Conservation (phyloP, 2,329 filamentous ascomycete genomes). For the Venturia aucupariae region DNA sequence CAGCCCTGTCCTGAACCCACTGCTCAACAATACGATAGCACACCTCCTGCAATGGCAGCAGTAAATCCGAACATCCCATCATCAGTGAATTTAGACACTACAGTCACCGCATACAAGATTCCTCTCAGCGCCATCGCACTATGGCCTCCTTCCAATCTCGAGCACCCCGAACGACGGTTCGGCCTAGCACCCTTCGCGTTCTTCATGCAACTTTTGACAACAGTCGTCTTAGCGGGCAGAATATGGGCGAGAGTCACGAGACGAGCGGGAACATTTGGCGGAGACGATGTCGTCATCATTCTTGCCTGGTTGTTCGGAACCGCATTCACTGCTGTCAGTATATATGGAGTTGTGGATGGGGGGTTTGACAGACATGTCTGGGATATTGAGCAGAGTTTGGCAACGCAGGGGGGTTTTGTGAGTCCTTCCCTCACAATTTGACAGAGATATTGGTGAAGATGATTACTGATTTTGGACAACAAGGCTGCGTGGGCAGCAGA, state of each 20-base stretch:
- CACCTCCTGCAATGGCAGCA: not conserved
- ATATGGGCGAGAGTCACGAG: slow-evolving; percentile 6
- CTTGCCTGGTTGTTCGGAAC: slow-evolving; percentile 9
- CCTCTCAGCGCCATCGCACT: slow-evolving; percentile 12
- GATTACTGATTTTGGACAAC: not conserved
- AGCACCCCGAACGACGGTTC: not conserved
- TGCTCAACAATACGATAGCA: not conserved
- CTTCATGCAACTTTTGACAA: not conserved
- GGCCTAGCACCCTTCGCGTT: slow-evolving; percentile 7
- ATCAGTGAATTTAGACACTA: not conserved
- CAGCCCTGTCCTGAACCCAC: not conserved
- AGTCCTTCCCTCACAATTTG: not conserved
- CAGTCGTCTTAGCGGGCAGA: not conserved
- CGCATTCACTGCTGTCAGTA: not conserved
- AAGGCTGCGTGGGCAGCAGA: not conserved
- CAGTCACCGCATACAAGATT: slow-evolving; percentile 14
- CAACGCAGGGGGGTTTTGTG: not conserved
- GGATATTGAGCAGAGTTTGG: not conserved
- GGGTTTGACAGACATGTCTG: slow-evolving; percentile 11
- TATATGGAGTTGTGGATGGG: not conserved
- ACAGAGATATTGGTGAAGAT: not conserved
- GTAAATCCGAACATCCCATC: not conserved
- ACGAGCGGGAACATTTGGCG: slow-evolving; percentile 1
- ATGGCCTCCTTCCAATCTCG: slow-evolving; percentile 14
- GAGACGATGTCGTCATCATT: slow-evolving; percentile 11